Evolutionary conservation across 2,329 filamentous ascomycete genomes (phyloP), one percentile per base, ranked within the genome.

Genomic region (Epichloe bromicola): DNA sequence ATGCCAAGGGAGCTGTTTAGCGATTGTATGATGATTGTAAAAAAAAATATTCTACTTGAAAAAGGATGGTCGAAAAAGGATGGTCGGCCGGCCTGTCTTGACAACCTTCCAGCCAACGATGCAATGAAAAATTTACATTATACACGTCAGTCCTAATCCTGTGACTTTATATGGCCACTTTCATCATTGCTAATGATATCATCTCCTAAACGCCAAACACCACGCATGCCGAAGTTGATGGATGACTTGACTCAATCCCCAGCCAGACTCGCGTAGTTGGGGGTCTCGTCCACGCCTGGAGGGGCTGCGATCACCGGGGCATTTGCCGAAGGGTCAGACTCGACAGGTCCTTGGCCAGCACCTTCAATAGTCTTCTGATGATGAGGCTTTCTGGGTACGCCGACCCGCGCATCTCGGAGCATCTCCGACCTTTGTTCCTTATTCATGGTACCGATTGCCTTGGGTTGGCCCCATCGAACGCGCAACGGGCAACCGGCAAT

Each of bases 381-480:
- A 52, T 58, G 54, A 41, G 56, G 56, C 38, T 53, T 53, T 30
- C 51, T 49, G 3, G 50, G 26, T 52, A 65, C 61, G 66, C 73
- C 55, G 67, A 69, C 51, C 66, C 72, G 43, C 64, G 74, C 91
- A 60, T 94, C 88, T 37, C 83, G 79, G 20, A 90, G 82, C 73
- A 95, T 88, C 61, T 85, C 79, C 57, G 85, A 75, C 42, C 91
- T 79, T 65, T 95, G 80, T 50, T 96, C 89, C 55, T 85, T 84
- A 56, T 95, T 87, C 82, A 97, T 86, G 23, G 81, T 94, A 51
- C 95, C 93, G 51, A 98, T 76, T 1, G 91, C 85, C 71, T 89
- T 93, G 15, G 94, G 91, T 63, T 86, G 85, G 15, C 90, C 91
- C 93, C 93, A 98, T 56, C 89, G 83, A 17, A 98, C 82, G 34